phyloP scores from a whole-genome alignment of 2,329 filamentous ascomycete species.

The Pestalotiopsis sp. region DNA sequence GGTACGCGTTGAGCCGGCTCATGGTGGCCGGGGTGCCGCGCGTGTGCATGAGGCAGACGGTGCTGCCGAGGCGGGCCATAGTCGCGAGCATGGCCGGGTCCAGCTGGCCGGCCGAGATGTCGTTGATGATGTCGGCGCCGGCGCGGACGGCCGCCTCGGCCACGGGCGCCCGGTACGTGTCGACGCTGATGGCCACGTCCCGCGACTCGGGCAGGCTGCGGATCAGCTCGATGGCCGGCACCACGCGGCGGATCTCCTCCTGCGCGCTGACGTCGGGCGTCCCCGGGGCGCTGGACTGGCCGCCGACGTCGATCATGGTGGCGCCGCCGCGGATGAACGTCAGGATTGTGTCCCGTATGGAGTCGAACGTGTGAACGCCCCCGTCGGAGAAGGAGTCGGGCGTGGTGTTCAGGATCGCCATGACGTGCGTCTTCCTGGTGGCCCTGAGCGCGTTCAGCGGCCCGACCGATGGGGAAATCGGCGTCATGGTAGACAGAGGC shows the following conservation, averaged over 20 bases:
- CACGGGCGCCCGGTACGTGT: slow-evolving; percentile 87
- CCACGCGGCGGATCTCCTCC: slow-evolving; percentile 75
- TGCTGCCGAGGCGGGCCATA: slow-evolving; percentile 74
- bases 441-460: slow-evolving; percentile 60
- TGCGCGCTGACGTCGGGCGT: slow-evolving; percentile 66
- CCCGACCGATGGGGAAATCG: slow-evolving; percentile 47
- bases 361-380: slow-evolving; percentile 57
- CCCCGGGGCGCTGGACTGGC: slow-evolving; percentile 85
- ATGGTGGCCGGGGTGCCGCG: slow-evolving; percentile 84
- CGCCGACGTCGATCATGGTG: slow-evolving; percentile 87
- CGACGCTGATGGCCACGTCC: slow-evolving; percentile 76
- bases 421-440: slow-evolving; percentile 70
- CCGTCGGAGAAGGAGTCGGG: slow-evolving; percentile 98
- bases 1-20: slow-evolving; percentile 68
- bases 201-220: slow-evolving; percentile 63
- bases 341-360: slow-evolving; percentile 60
- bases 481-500: slow-evolving; percentile 60
- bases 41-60: slow-evolving; percentile 90
- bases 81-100: slow-evolving; percentile 82
- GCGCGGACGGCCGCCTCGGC: slow-evolving; percentile 73
- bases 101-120: slow-evolving; percentile 80
- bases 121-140: slow-evolving; percentile 92
- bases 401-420: slow-evolving; percentile 94
- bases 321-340: slow-evolving; percentile 68
- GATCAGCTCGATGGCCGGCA: slow-evolving; percentile 77